phyloP scores from a whole-genome alignment of 1,284 basidiomycete genomes.

The Malassezia furfur region DNA sequence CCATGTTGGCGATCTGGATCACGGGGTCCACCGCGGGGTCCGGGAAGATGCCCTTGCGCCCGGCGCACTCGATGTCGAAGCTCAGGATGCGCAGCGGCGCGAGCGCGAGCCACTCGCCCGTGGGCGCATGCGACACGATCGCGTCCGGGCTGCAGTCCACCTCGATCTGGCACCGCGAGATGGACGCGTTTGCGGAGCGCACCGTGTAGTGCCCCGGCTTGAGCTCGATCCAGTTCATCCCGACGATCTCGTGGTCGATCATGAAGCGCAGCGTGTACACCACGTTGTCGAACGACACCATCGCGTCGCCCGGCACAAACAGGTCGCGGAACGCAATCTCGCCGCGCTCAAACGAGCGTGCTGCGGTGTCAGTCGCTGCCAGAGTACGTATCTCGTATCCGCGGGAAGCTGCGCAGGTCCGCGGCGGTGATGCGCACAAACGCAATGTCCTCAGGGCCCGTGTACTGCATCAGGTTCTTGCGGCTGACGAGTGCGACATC shows the following conservation, averaged over 20 bases:
- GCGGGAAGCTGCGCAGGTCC: conserved; percentile 35
- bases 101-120: conserved; percentile 44
- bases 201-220: conserved; percentile 36
- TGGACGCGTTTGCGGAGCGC: conserved; percentile 23
- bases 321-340: conserved; percentile 43
- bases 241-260: conserved; percentile 45
- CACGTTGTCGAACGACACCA: conserved; percentile 45
- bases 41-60: conserved; percentile 47
- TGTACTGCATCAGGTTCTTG: conserved; percentile 44
- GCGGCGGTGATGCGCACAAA: conserved; percentile 42
- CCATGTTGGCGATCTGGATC: conserved; percentile 48
- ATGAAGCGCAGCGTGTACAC: conserved; percentile 46
- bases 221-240: conserved; percentile 47
- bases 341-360: conserved; percentile 39
- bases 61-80: conserved; percentile 48
- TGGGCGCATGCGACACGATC: conserved; percentile 36
- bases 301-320: conserved; percentile 33
- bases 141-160: conserved; percentile 37
- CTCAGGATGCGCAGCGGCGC: conserved; percentile 46
- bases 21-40: conserved; percentile 42
- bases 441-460: conserved; percentile 37
- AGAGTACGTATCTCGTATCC: conserved; percentile 27
- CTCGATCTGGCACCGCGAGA: conserved; percentile 45
- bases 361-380: neutral
- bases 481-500: conserved; percentile 28